Base-by-base conservation (phyloP, 1,284 basidiomycete species). In the Ustilago cynodontis region DNA sequence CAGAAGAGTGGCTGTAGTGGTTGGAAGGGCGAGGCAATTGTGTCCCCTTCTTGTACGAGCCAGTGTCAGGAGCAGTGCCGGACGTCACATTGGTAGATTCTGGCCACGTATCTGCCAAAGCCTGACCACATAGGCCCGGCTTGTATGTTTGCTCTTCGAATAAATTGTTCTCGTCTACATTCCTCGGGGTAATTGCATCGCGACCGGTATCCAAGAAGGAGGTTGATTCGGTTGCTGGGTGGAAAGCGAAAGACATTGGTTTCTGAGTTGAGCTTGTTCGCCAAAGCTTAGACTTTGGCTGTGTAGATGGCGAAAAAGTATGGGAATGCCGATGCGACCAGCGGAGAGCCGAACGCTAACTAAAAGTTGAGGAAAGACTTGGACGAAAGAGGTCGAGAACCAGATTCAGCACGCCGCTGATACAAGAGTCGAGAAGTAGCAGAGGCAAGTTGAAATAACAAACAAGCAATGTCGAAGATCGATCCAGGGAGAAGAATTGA, bases 231-330 rank as follows among this genome's bases (percentile, higher is more conserved):
- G n/a, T 26, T 33, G 13, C 43, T 22, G 54, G 45, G 14, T 64
- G n/a, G 22, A 64, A 64, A 24, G 43, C 4, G 28, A 64, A 57
- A 11, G 61, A 35, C 61, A 64, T 64, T 43, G n/a, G 33, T 50
- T 18, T 50, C 20, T n/a, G 14, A 6, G 16, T 49, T 5, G 26
- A 28, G 9, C 5, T 49, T 26, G 24, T 8, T 49, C 31, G 13
- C n/a, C 26, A 49, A 28, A 26, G 13, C 22, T 7, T 8, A 24
- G 14, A 24, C 24, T 26, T 33, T 33, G 31, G 6, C 31, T 33
- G 31, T 11, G 31, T 5, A 33, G 31, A 11, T n/a, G n/a, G n/a
- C n/a, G n/a, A n/a, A n/a, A n/a, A n/a, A n/a, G n/a, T n/a, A n/a
- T n/a, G n/a, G n/a, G n/a, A n/a, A n/a, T n/a, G n/a, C n/a, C n/a